phyloP scores from a whole-genome alignment of 2,329 filamentous ascomycete genomes.

The Pestalotiopsis sp. region DNA sequence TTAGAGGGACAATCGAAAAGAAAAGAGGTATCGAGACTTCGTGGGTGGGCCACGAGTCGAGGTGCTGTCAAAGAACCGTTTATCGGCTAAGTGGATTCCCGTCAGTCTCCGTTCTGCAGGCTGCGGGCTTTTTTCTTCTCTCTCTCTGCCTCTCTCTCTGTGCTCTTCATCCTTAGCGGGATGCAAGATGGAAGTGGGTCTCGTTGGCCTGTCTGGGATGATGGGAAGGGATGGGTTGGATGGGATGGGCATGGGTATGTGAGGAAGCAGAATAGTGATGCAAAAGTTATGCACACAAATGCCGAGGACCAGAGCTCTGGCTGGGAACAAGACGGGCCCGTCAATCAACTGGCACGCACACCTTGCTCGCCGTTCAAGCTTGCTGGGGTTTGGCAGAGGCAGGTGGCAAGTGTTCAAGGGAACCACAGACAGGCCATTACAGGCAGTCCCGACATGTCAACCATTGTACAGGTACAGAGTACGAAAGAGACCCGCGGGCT shows the following conservation, averaged over 20 bases:
- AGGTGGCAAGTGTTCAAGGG: conserved; percentile 14
- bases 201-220: not conserved
- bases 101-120: conserved; percentile 8
- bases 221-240: not conserved
- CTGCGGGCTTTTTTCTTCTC: conserved; percentile 3
- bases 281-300: not conserved
- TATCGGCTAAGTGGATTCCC: conserved; percentile 15
- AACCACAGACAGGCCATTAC: not conserved
- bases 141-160: not conserved
- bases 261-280: not conserved
- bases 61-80: conserved; percentile 19
- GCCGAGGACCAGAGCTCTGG: not conserved
- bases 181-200: conserved; percentile 5
- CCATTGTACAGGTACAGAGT: not conserved
- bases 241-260: not conserved
- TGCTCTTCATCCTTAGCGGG: not conserved
- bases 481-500: not conserved
- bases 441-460: not conserved
- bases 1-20: not conserved
- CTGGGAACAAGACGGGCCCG: not conserved
- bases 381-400: conserved; percentile 2
- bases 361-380: not conserved
- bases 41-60: conserved; percentile 11
- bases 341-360: not conserved
- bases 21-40: not conserved